Percentiles rank a stretch among this genome's conserved stretches.
These are phyloP conservation scores for Exophiala xenobiotica DNA, from an alignment of 2,329 filamentous ascomycete species.

Conservation along the genomic window DNA sequence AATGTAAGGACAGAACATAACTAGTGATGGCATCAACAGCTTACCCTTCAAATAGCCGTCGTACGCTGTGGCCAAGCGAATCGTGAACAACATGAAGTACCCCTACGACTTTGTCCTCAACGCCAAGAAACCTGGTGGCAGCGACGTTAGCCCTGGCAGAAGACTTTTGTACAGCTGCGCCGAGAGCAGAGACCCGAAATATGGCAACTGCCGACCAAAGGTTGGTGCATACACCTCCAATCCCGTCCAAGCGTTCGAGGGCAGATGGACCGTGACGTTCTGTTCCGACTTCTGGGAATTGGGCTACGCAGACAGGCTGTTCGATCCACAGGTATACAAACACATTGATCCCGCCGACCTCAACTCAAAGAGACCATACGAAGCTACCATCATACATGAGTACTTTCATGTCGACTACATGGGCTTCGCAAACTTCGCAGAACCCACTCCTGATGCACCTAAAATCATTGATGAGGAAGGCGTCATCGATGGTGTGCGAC, in stretches of 20 bases:
- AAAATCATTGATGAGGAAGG: neutral
- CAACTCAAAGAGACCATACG: neutral
- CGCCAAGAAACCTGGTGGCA: neutral
- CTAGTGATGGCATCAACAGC: too few species aligned
- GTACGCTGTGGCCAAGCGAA: neutral
- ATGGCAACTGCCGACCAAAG: neutral
- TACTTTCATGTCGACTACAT: neutral
- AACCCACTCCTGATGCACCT: neutral
- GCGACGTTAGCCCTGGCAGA: neutral
- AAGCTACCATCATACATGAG: neutral
- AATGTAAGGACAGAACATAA: too few species aligned
- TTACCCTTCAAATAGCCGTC: too few species aligned
- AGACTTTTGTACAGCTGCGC: neutral
- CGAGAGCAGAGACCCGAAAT: neutral
- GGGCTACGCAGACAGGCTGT: slow-evolving; percentile 1
- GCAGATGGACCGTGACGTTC: neutral
- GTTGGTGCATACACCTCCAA: neutral
- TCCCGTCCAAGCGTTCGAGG: neutral
- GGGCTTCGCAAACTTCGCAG: neutral
- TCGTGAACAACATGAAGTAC: neutral
- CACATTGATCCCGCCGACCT: neutral
- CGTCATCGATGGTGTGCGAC: neutral
- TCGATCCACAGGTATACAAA: neutral
- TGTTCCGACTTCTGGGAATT: neutral
- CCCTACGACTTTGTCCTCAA: neutral